A percentile compares a stretch with the other conserved stretches of the same genome.
Conservation (phyloP, 805 yeast genomes). For the Komagataella populi region DNA sequence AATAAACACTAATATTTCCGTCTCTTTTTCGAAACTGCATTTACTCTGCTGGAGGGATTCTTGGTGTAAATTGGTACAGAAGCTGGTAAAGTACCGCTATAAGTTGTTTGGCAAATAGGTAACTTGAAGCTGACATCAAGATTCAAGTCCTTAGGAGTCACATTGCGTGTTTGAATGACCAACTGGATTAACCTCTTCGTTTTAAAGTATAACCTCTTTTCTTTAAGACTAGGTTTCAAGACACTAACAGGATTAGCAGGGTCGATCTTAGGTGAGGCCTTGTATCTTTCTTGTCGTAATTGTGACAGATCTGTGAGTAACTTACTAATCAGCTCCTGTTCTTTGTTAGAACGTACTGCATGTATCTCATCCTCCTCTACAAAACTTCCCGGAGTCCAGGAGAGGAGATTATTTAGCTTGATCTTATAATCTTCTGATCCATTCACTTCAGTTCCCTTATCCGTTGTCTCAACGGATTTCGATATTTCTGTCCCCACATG, state of each 20-base stretch:
- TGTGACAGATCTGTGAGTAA: conserved; percentile 34
- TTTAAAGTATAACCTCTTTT: conserved; percentile 26
- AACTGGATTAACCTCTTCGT: conserved; percentile 30
- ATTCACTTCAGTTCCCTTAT: conserved; percentile 2
- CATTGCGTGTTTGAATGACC: conserved; percentile 14
- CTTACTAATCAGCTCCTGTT: conserved; percentile 25
- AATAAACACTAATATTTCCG: not conserved
- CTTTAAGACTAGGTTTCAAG: conserved; percentile 27
- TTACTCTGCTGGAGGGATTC: not conserved
- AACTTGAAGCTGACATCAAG: conserved; percentile 25
- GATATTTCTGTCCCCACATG: conserved; percentile 1
- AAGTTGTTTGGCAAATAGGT: conserved; percentile 64
- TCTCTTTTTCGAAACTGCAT: not conserved
- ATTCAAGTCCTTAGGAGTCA: conserved; percentile 19
- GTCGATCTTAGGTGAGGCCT: conserved; percentile 1
- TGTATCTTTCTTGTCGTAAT: conserved; percentile 32
- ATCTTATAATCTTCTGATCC: conserved; percentile 6
- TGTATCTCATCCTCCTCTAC: conserved; percentile 13
- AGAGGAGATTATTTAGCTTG: conserved; percentile 14
- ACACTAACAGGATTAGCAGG: conserved; percentile 10
- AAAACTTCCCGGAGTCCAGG: conserved; percentile 13
- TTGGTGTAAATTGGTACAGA: conserved; percentile 8
- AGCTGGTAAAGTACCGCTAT: conserved; percentile 71
- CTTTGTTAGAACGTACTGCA: conserved; percentile 8
- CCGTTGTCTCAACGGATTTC: conserved; percentile 1